Evolutionary conservation across 768 basidiomycete species (phyloP).

Genomic region (Gymnopilus dilepis): DNA sequence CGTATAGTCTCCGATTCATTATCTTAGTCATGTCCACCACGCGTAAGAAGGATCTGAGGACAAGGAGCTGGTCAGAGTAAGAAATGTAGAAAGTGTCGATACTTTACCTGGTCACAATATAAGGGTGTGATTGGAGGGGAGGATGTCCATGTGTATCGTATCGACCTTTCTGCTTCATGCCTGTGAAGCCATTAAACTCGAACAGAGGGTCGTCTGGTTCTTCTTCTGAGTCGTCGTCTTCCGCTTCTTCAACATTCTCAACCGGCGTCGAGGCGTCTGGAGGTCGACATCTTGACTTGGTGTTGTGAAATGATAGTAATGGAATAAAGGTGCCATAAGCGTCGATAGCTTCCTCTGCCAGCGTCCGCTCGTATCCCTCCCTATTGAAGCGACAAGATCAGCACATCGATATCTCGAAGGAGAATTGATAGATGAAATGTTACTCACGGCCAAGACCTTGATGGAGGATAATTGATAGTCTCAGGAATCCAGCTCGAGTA

Average conservation of each 20-base stretch:
- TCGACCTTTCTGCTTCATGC: conserved; percentile 2
- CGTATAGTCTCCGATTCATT: conserved; percentile 36
- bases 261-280: not conserved
- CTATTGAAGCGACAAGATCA: not conserved
- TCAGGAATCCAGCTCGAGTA: conserved; percentile 39
- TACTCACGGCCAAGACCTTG: conserved; percentile 36
- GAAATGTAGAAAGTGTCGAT: not conserved
- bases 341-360: conserved; percentile 36
- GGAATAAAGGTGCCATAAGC: conserved; percentile 40
- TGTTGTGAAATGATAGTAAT: conserved; percentile 37
- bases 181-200: not conserved
- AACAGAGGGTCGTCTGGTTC: conserved; percentile 7
- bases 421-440: too few species aligned
- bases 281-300: conserved; percentile 26
- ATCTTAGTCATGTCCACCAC: conserved; percentile 37
- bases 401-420: not conserved
- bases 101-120: conserved; percentile 41
- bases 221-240: conserved; percentile 19
- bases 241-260: conserved; percentile 16
- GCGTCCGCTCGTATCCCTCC: conserved; percentile 7
- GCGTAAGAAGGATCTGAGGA: conserved; percentile 39
- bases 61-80: too few species aligned
- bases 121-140: conserved; percentile 35
- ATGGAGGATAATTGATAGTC: conserved; percentile 28
- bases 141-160: conserved; percentile 21